Base-by-base conservation (phyloP, 2,329 filamentous ascomycete genomes). In the Thermothelomyces thermophilus region DNA sequence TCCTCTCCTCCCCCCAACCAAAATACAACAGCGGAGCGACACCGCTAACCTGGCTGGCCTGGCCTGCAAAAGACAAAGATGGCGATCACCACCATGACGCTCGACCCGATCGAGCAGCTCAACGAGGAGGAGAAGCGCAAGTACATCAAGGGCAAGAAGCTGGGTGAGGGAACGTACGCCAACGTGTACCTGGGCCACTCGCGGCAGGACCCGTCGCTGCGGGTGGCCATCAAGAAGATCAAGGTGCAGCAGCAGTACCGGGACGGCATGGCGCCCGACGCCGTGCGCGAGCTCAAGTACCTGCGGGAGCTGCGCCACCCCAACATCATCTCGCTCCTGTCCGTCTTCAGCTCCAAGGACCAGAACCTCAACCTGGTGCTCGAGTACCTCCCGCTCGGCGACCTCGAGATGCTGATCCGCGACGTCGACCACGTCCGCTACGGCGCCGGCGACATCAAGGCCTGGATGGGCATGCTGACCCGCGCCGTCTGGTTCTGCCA, bases 401-500 rank as follows among this genome's bases (percentile, higher is more conserved):
- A 98, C 69, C 78, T 98, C 24, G 89, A 97, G 69, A 89, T 90
- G 77, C 80, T 98, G 52, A 95, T 95, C 66, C 87, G 88, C 66
- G 90, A 97, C 68, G 82, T 79, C 26, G 79, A 84, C 40, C 73
- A 74, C 47, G 84, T 96, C 41, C 81, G 83, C 48, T 97, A 97
- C 67, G 87, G 87, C 54, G 80, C 82, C 10, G 86, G 87, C 16
- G 93, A 98, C 67, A 90, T 97, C 68, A 98, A 98, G 68, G 86
- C 90, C 14, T 98, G 93, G 93, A 95, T 96, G 84, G 87, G 87
- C 56, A 97, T 97, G 93, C 78, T 97, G n/a, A 80, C 80, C 24
- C 83, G 91, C 36, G 93, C 87, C 22, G 82, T 97, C 24, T 95
- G 89, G 84, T 98, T 95, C 74, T 97, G 93, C 68, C 93, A 98